Percentiles rank a stretch among this genome's conserved stretches.
These are phyloP conservation scores for Chaetomiaceae sp. DNA, from an alignment of 2,329 filamentous ascomycete species.

Conservation along the genomic window DNA sequence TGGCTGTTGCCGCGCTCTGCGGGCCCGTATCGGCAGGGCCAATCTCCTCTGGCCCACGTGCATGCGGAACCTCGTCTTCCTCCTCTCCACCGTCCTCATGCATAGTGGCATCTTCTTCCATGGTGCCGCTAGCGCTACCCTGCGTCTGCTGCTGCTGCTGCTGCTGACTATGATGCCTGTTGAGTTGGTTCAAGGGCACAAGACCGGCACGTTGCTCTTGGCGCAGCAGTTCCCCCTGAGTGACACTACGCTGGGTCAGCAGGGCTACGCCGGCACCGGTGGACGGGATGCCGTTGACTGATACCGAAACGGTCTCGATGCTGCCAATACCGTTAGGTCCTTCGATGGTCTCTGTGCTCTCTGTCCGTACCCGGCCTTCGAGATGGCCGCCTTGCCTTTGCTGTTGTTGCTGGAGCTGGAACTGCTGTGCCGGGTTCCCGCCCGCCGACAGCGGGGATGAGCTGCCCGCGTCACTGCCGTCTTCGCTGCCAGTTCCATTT, in stretches of 20 bases:
- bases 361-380: slow-evolving; percentile 62
- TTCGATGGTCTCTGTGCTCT: slow-evolving; percentile 75
- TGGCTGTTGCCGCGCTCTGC: slow-evolving; percentile 46
- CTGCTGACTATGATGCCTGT: slow-evolving; percentile 37
- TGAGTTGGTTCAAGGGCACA: slow-evolving; percentile 62
- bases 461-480: slow-evolving; percentile 20
- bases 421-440: slow-evolving; percentile 2
- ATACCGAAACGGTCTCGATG: slow-evolving; percentile 76
- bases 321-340: slow-evolving; percentile 74
- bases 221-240: slow-evolving; percentile 79
- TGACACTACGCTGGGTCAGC: slow-evolving; percentile 52
- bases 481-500: slow-evolving; percentile 28
- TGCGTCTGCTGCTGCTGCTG: slow-evolving; percentile 16
- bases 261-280: slow-evolving; percentile 35
- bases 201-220: slow-evolving; percentile 82
- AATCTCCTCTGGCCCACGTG: slow-evolving; percentile 77
- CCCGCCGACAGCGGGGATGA: slow-evolving; percentile 22
- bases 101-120: slow-evolving; percentile 30
- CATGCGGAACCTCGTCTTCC: slow-evolving; percentile 67
- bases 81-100: slow-evolving; percentile 31
- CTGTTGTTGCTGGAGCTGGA: slow-evolving; percentile 11
- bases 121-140: background rate
- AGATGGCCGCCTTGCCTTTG: slow-evolving; percentile 37
- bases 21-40: slow-evolving; percentile 83
- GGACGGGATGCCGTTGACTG: slow-evolving; percentile 63